Percentiles rank a stretch among this genome's conserved stretches.
These are phyloP conservation scores for Alloascoidea hylecoeti DNA, from an alignment of 805 yeast species.

Conservation along the genomic window DNA sequence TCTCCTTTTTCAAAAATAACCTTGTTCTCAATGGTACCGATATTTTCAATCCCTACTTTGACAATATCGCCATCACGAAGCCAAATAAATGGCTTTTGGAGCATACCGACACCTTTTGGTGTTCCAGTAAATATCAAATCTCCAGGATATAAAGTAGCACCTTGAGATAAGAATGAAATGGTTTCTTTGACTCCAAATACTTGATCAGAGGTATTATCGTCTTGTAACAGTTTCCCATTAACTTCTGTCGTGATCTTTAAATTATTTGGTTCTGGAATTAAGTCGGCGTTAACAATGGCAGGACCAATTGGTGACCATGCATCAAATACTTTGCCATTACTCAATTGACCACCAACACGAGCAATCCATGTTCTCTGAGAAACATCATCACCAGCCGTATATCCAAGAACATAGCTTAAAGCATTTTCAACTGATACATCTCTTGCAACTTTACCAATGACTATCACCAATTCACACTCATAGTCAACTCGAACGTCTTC, in stretches of 20 bases:
- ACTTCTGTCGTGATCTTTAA: conserved; percentile 24
- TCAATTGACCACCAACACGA: conserved; percentile 39
- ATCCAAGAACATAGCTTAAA: conserved; percentile 32
- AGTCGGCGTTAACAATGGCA: conserved; percentile 24
- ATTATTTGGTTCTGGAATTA: conserved; percentile 20
- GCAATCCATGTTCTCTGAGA: conserved; percentile 41
- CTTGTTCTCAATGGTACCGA: conserved; percentile 27
- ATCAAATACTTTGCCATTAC: conserved; percentile 37
- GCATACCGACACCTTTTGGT: conserved; percentile 40
- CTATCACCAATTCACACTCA: conserved; percentile 38
- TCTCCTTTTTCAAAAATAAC: conserved; percentile 18
- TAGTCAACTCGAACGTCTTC: conserved; percentile 26
- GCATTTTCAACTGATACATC: conserved; percentile 29
- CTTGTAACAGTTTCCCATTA: conserved; percentile 33
- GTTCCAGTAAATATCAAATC: conserved; percentile 43
- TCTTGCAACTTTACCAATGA: conserved; percentile 34
- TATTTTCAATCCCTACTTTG: conserved; percentile 24
- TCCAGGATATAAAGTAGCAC: conserved; percentile 37
- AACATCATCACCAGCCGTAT: conserved; percentile 39
- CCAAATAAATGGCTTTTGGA: conserved; percentile 26
- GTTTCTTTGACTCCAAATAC: conserved; percentile 28
- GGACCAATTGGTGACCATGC: conserved; percentile 48
- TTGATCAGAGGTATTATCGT: conserved; percentile 30
- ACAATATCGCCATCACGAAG: conserved; percentile 29
- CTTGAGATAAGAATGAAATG: conserved; percentile 32